phyloP scores from a whole-genome alignment of 2,329 filamentous ascomycete species.

The Ophiosphaerella narmari region DNA sequence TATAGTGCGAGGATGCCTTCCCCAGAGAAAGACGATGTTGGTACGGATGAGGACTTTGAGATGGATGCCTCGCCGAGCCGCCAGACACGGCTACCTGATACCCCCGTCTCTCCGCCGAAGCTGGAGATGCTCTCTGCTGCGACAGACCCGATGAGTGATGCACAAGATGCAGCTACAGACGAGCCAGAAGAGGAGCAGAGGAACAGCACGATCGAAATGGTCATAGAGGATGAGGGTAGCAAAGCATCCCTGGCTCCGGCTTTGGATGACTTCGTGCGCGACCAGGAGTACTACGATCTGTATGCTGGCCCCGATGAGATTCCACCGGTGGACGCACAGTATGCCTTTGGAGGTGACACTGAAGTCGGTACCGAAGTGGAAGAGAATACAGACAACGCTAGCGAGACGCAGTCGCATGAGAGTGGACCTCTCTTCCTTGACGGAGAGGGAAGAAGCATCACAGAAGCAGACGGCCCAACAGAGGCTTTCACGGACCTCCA shows the following conservation, averaged over 20 bases:
- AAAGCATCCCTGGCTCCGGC: neutral
- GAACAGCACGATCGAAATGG: neutral
- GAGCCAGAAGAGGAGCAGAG: neutral
- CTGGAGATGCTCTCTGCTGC: conserved; percentile 5
- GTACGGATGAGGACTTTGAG: conserved; percentile 22
- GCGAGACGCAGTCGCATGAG: conserved; percentile 6
- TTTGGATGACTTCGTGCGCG: conserved; percentile 14
- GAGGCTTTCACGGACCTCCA: conserved; percentile 1
- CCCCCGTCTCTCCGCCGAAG: conserved; percentile 31
- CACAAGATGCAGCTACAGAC: neutral
- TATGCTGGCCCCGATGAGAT: conserved; percentile 30
- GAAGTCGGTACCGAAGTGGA: conserved; percentile 32
- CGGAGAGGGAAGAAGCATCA: neutral
- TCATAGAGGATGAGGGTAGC: neutral
- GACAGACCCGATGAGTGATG: neutral
- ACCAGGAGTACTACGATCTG: conserved; percentile 27
- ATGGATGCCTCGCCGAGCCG: conserved; percentile 29
- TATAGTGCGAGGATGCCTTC: conserved; percentile 74
- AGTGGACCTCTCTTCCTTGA: neutral
- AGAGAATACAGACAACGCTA: conserved; percentile 7
- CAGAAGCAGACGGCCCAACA: conserved; percentile 1
- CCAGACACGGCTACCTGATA: conserved; percentile 26
- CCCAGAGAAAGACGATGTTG: conserved; percentile 60
- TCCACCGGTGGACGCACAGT: conserved; percentile 65
- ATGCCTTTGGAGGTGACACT: conserved; percentile 40